These are phyloP conservation scores for Colletotrichum limetticola DNA, from an alignment of 2,329 filamentous ascomycete genomes.

Conservation along the genomic window DNA sequence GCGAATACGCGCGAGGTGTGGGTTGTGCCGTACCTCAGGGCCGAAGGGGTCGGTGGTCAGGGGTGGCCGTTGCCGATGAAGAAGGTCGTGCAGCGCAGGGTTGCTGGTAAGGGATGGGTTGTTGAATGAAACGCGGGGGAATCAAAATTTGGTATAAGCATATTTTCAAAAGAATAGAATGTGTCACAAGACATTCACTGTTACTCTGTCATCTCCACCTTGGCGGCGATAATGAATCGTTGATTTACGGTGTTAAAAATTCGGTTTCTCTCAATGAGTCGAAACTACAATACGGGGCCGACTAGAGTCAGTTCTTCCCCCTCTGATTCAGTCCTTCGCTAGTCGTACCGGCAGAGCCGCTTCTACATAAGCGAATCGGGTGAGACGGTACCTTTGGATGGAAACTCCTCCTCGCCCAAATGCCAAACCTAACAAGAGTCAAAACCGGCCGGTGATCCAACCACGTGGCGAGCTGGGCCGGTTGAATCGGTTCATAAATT, in stretches of 20 bases:
- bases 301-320: neutral
- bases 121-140: slow-evolving; percentile 57
- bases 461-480: slow-evolving; percentile 10
- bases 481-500: neutral
- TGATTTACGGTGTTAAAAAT: neutral
- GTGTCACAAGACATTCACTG: neutral
- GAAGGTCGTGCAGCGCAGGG: slow-evolving; percentile 84
- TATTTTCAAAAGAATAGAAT: neutral
- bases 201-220: neutral
- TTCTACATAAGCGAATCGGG: neutral
- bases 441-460: neutral
- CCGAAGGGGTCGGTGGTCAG: slow-evolving; percentile 72
- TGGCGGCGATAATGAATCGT: neutral
- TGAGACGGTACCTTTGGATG: neutral
- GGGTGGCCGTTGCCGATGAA: slow-evolving; percentile 90
- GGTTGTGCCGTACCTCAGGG: slow-evolving; percentile 81
- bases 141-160: neutral
- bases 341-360: neutral
- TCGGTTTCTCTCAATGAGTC: neutral
- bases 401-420: neutral
- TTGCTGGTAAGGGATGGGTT: slow-evolving; percentile 79
- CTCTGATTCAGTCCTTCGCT: neutral
- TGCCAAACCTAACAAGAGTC: slow-evolving; percentile 4
- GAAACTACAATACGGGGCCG: neutral
- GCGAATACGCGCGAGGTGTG: slow-evolving; percentile 76